These are phyloP conservation scores for Waltergamsia citrina DNA, from an alignment of 2,329 filamentous ascomycete species.

Conservation along the genomic window DNA sequence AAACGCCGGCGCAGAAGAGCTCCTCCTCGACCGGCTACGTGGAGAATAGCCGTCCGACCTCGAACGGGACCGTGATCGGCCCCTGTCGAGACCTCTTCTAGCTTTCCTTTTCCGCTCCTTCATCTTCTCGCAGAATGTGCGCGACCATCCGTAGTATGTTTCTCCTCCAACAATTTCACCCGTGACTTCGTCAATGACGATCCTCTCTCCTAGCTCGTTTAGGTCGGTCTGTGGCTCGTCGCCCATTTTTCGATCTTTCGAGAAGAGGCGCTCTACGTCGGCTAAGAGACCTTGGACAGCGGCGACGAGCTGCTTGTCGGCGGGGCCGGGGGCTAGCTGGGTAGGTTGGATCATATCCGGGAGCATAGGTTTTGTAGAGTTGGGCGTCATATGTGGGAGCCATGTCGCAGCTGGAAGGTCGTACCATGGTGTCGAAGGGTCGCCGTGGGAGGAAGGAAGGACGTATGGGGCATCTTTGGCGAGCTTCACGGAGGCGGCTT, in stretches of 20 bases:
- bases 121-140: constrained; percentile 73
- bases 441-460: constrained; percentile 70
- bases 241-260: constrained; percentile 34
- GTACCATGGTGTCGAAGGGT: constrained; percentile 64
- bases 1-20: constrained; percentile 15
- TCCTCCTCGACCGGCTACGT: constrained; percentile 18
- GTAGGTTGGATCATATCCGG: constrained; percentile 62
- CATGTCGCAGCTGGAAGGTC: constrained; percentile 77
- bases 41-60: constrained; percentile 16
- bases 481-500: constrained; percentile 24
- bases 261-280: constrained; percentile 61
- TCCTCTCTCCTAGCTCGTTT: constrained; percentile 65
- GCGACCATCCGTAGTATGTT: constrained; percentile 85
- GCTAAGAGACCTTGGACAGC: constrained; percentile 63
- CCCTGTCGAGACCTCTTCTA: constrained; percentile 16
- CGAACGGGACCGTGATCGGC: constrained; percentile 23
- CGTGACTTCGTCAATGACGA: constrained; percentile 56
- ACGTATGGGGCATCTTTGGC: constrained; percentile 55
- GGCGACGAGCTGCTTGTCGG: constrained; percentile 52
- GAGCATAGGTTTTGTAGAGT: constrained; percentile 66
- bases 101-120: constrained; percentile 42
- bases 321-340: constrained; percentile 58
- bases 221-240: constrained; percentile 47
- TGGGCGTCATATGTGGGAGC: constrained; percentile 68
- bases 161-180: constrained; percentile 56